Conservation (phyloP, 208 protist genomes). For the Trypanosoma congolense region DNA sequence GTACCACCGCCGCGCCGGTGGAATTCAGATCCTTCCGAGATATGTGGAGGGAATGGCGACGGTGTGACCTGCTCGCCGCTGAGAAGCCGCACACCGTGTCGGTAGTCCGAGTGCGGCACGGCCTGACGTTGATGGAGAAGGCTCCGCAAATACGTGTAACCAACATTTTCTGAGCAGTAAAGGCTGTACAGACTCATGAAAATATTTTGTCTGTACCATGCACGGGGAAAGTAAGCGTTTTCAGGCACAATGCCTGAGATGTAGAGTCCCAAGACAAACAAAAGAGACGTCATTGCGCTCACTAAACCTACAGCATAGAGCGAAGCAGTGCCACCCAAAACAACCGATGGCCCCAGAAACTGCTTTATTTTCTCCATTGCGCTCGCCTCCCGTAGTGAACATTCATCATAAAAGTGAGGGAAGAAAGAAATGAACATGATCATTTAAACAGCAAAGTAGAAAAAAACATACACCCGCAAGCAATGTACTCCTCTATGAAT, state of each 20-base stretch:
- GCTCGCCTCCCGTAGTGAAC: no score
- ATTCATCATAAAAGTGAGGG: no score
- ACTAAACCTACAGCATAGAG: conserved; percentile 1
- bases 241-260: conserved; percentile 37
- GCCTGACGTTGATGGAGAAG: conserved; percentile 47
- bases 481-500: no score
- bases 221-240: conserved; percentile 47
- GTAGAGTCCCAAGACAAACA: conserved; percentile 29
- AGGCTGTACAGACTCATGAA: conserved; percentile 59
- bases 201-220: conserved; percentile 50
- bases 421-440: no score
- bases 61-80: conserved; percentile 17
- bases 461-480: no score
- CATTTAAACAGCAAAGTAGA: no score
- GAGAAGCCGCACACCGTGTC: conserved; percentile 54
- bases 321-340: neutral
- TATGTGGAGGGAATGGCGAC: neutral
- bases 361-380: conserved; percentile 10
- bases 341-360: conserved; percentile 10
- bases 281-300: neutral
- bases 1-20: conserved; percentile 22
- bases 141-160: conserved; percentile 42
- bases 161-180: conserved; percentile 68
- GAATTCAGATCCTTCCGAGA: conserved; percentile 10
- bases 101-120: conserved; percentile 79